A percentile compares a stretch with the other conserved stretches of the same genome.
These are phyloP conservation scores for Kwoniella shandongensis DNA, from an alignment of 768 basidiomycete genomes.

Conservation along the genomic window DNA sequence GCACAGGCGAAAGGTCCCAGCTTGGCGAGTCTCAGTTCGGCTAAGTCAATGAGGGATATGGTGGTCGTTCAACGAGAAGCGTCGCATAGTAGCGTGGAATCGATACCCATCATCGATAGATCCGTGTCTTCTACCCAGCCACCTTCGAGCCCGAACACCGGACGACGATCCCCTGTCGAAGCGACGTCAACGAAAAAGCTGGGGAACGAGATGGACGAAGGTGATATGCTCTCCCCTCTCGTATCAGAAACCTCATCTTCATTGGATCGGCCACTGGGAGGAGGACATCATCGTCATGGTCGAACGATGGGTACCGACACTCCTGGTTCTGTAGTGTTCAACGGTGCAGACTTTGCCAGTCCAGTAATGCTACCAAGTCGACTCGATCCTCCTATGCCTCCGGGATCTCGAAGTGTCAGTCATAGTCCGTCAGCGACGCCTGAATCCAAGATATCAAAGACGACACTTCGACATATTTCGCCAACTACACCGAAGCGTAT, in stretches of 20 bases:
- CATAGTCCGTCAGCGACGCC: too few relatives aligned
- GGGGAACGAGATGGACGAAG: neutral
- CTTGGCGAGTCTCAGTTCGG: slow-evolving; percentile 31
- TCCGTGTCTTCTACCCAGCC: neutral
- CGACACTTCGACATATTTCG: neutral
- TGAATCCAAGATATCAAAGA: neutral
- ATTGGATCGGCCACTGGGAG: slow-evolving; percentile 3
- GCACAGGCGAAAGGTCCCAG: slow-evolving; percentile 30
- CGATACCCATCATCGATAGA: slow-evolving; percentile 6
- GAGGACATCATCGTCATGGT: slow-evolving; percentile 19
- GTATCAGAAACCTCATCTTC: neutral
- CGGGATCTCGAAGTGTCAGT: neutral
- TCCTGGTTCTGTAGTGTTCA: slow-evolving; percentile 21
- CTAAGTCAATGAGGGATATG: slow-evolving; percentile 46
- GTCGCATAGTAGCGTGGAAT: slow-evolving; percentile 10
- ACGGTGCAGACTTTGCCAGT: slow-evolving; percentile 27
- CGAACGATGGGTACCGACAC: slow-evolving; percentile 6
- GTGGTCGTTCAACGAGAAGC: slow-evolving; percentile 37
- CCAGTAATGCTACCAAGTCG: neutral
- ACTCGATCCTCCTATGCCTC: neutral
- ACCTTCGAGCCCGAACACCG: neutral
- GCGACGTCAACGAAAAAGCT: neutral
- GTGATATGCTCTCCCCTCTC: slow-evolving; percentile 1
- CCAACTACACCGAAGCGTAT: slow-evolving; percentile 2
- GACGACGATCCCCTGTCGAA: neutral